A percentile compares a stretch with the other conserved stretches of the same genome.
Conservation (phyloP, 2,329 filamentous ascomycete genomes). For the Metarhizium humberi region DNA sequence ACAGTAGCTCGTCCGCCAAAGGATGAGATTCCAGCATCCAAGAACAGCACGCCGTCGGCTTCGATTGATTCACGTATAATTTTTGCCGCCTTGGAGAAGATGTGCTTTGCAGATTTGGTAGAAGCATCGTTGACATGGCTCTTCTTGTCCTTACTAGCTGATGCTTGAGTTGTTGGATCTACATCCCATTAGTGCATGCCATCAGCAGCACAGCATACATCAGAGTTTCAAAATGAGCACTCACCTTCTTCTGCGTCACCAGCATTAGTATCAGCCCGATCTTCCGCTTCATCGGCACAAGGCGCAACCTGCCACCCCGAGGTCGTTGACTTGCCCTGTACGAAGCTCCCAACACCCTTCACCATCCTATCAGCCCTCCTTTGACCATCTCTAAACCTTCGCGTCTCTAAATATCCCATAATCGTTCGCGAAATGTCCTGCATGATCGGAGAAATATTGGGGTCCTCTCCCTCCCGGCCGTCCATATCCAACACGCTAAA, state of each 20-base stretch:
- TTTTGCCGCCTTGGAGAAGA: slow-evolving; percentile 36
- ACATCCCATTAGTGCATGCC: not conserved
- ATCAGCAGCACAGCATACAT: not conserved
- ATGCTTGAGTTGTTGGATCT: not conserved
- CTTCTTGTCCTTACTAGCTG: not conserved
- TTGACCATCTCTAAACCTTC: slow-evolving; percentile 16
- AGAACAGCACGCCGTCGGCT: slow-evolving; percentile 25
- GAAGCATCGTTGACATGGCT: slow-evolving; percentile 1
- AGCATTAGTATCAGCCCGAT: not conserved
- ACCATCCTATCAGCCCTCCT: slow-evolving; percentile 27
- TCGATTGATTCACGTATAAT: slow-evolving; percentile 32
- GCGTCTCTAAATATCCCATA: slow-evolving; percentile 26
- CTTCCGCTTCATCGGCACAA: not conserved
- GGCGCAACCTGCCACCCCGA: slow-evolving; percentile 13
- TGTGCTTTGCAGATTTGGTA: slow-evolving; percentile 2
- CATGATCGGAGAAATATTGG: slow-evolving; percentile 15
- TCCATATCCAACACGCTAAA: slow-evolving; percentile 21
- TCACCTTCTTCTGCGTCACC: not conserved
- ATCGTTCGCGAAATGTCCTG: slow-evolving; percentile 21
- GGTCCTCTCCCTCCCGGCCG: slow-evolving; percentile 11
- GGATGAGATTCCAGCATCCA: slow-evolving; percentile 23
- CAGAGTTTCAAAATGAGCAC: not conserved
- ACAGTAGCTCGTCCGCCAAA: slow-evolving; percentile 5
- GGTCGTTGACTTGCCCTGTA: slow-evolving; percentile 23
- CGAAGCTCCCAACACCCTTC: slow-evolving; percentile 24